These are phyloP conservation scores for Breynia disticha DNA, from an alignment of 441 rosid genomes.

Conservation along the genomic window DNA sequence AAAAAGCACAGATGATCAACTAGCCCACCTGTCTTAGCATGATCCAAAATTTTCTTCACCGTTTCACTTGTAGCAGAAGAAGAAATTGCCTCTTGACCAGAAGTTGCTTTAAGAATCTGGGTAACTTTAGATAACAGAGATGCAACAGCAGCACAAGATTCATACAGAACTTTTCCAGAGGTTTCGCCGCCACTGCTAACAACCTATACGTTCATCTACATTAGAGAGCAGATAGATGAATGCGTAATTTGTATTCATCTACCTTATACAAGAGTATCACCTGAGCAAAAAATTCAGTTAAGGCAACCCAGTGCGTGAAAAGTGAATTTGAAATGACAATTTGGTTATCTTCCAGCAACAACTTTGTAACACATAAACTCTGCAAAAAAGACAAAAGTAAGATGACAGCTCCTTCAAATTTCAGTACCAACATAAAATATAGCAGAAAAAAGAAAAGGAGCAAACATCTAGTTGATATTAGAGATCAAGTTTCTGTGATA, in stretches of 20 bases:
- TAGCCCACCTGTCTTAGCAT: conserved; percentile 65
- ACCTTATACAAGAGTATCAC: conserved; percentile 26
- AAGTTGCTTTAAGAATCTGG: conserved; percentile 40
- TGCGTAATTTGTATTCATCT: not conserved
- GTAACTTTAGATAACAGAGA: conserved; percentile 51
- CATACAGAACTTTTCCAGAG: conserved; percentile 61
- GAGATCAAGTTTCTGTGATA: too few relatives aligned
- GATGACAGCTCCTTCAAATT: conserved; percentile 5
- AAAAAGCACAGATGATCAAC: conserved; percentile 74
- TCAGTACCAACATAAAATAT: too few relatives aligned
- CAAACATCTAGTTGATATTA: too few relatives aligned
- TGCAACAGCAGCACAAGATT: conserved; percentile 62
- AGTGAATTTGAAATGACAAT: conserved; percentile 36
- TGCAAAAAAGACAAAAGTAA: conserved; percentile 25
- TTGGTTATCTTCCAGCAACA: conserved; percentile 45
- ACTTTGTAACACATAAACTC: conserved; percentile 65
- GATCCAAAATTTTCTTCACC: conserved; percentile 58
- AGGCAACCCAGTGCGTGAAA: conserved; percentile 78
- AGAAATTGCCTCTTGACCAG: conserved; percentile 37
- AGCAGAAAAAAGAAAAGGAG: too few relatives aligned
- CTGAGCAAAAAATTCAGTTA: conserved; percentile 75
- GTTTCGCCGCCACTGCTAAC: conserved; percentile 51
- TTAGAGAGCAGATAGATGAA: not conserved
- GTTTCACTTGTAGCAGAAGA: conserved; percentile 33
- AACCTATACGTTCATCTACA: conserved; percentile 38